Conservation (phyloP, 371 early-diverging fungal genomes). For the Apophysomyces trapeziformis region DNA sequence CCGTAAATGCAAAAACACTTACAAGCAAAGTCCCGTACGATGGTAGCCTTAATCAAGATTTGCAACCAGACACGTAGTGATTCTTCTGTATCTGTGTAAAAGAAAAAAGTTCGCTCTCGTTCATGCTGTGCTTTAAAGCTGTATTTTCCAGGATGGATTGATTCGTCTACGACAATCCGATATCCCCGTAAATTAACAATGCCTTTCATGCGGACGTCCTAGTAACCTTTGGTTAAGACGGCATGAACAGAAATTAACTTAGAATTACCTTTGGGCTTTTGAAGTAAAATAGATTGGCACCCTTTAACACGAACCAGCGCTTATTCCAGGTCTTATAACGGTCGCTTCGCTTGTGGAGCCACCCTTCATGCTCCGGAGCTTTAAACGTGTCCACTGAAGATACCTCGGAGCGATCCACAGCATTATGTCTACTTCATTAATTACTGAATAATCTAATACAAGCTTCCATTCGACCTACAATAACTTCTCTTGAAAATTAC, state of each 20-base stretch:
- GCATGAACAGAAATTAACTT: neutral
- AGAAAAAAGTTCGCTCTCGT: conserved; percentile 59
- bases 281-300: conserved; percentile 64
- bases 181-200: conserved; percentile 59
- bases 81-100: conserved; percentile 58
- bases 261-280: conserved; percentile 58
- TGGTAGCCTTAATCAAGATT: conserved; percentile 69
- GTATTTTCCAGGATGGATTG: conserved; percentile 64
- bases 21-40: conserved; percentile 55
- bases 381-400: conserved; percentile 22
- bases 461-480: neutral
- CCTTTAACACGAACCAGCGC: conserved; percentile 74
- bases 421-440: neutral
- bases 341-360: conserved; percentile 69
- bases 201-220: conserved; percentile 57
- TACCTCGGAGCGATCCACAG: neutral
- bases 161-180: conserved; percentile 57
- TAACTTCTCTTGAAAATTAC: neutral
- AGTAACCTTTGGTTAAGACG: neutral
- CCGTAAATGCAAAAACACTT: conserved; percentile 3
- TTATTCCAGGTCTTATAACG: conserved; percentile 71
- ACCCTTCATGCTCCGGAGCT: conserved; percentile 67
- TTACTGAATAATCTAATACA: neutral
- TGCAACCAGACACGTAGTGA: conserved; percentile 62
- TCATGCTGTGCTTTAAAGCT: conserved; percentile 70